Conservation (phyloP, 169 alveolate genomes). For the Theileria annulata region DNA sequence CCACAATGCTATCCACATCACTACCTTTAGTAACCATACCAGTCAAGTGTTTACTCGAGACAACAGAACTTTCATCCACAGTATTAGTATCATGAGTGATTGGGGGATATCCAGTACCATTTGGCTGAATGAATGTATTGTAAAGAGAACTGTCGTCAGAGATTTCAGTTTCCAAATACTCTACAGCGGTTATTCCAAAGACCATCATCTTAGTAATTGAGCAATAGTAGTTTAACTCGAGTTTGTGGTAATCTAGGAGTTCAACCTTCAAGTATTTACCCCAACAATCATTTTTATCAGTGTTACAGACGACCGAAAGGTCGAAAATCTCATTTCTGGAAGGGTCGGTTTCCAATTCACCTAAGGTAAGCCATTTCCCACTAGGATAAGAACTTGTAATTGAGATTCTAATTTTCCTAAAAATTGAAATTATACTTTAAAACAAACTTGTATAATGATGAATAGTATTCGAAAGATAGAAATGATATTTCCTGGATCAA, state of each 20-base stretch:
- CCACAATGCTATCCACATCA: not conserved
- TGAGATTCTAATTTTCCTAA: constrained; percentile 65
- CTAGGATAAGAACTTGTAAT: constrained; percentile 79
- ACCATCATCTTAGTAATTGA: constrained; percentile 80
- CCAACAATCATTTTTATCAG: constrained; percentile 74
- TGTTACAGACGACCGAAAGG: constrained; percentile 68
- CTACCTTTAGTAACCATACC: not conserved
- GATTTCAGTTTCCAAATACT: constrained; percentile 69
- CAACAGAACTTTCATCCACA: not conserved
- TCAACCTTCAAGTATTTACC: constrained; percentile 74
- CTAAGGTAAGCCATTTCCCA: constrained; percentile 75
- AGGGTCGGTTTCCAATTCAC: constrained; percentile 74
- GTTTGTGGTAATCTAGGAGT: constrained; percentile 75
- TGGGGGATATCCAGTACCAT: not conserved
- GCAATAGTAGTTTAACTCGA: constrained; percentile 81
- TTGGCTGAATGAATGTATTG: not conserved
- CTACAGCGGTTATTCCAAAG: constrained; percentile 83
- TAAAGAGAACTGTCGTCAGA: constrained; percentile 9
- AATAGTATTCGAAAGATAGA: constrained; percentile 77
- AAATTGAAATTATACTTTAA: constrained; percentile 20
- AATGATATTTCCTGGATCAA: constrained; percentile 77
- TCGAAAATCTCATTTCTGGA: constrained; percentile 78
- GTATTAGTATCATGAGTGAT: not conserved
- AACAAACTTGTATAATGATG: constrained; percentile 73
- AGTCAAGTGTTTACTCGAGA: not conserved